Conservation (phyloP, 2,329 filamentous ascomycete species). For the Colletotrichum liaoningense region DNA sequence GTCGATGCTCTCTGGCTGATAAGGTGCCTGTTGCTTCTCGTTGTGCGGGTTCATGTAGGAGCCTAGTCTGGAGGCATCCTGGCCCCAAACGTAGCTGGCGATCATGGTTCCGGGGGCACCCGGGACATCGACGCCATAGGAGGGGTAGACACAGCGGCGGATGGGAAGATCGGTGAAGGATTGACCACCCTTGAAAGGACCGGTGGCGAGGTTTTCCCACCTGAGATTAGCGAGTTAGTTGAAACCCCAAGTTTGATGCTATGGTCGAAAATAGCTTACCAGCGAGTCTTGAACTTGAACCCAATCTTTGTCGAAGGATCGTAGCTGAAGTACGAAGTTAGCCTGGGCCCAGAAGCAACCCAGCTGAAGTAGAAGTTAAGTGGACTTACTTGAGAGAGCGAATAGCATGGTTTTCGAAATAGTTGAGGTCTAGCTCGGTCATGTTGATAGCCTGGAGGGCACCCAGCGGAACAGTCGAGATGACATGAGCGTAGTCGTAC, state of each 20-base stretch:
- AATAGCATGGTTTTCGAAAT: conserved; percentile 44
- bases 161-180: conserved; percentile 45
- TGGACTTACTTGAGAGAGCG: conserved; percentile 40
- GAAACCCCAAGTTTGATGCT: too few relatives aligned
- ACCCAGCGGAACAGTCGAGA: conserved; percentile 41
- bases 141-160: conserved; percentile 46
- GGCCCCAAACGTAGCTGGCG: conserved; percentile 41
- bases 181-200: conserved; percentile 40
- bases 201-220: conserved; percentile 39
- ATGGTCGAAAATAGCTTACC: conserved; percentile 29
- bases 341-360: too few relatives aligned
- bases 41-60: conserved; percentile 40
- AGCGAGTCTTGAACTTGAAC: conserved; percentile 43
- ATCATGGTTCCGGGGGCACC: conserved; percentile 41
- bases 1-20: conserved; percentile 32
- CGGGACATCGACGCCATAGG: conserved; percentile 41
- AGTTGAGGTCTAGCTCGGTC: conserved; percentile 41
- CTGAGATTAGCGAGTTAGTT: too few relatives aligned
- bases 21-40: conserved; percentile 31
- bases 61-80: conserved; percentile 41
- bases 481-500: conserved; percentile 38
- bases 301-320: conserved; percentile 45
- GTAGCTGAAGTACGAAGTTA: conserved; percentile 30
- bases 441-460: conserved; percentile 41
- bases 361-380: too few relatives aligned